A percentile compares a stretch with the other conserved stretches of the same genome.
phyloP scores from a whole-genome alignment of 805 yeast genomes.

The Starmerella scarabaei region DNA sequence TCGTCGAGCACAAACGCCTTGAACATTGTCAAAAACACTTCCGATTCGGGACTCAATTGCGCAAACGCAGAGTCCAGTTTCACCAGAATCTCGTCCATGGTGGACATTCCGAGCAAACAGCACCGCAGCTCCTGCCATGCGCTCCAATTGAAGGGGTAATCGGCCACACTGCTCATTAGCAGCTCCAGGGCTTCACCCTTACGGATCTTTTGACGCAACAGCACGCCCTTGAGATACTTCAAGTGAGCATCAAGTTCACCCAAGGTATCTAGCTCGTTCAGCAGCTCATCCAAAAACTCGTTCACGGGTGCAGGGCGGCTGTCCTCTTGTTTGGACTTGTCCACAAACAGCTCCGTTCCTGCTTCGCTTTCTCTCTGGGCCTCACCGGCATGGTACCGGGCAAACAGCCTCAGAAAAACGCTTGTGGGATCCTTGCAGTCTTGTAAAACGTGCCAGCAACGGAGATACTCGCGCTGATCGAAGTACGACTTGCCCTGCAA shows the following conservation, averaged over 20 bases:
- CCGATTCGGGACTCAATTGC: slow-evolving; percentile 6
- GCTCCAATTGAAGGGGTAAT: slow-evolving; percentile 84
- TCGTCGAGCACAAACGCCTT: slow-evolving; percentile 61
- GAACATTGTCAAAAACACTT: slow-evolving; percentile 41
- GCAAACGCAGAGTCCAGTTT: slow-evolving; percentile 4
- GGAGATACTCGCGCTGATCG: slow-evolving; percentile 70
- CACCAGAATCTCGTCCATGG: slow-evolving; percentile 4
- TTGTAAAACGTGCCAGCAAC: slow-evolving; percentile 49
- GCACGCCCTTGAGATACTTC: slow-evolving; percentile 57
- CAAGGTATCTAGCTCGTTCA: slow-evolving; percentile 32
- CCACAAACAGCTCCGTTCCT: slow-evolving; percentile 44
- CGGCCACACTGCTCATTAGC: slow-evolving; percentile 46
- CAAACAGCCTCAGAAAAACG: slow-evolving; percentile 51
- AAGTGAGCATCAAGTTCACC: slow-evolving; percentile 38
- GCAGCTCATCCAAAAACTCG: slow-evolving; percentile 26
- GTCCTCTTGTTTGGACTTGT: slow-evolving; percentile 21
- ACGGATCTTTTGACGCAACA: slow-evolving; percentile 50
- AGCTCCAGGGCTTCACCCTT: slow-evolving; percentile 45
- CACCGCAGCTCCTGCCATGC: slow-evolving; percentile 74
- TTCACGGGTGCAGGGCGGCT: slow-evolving; percentile 21
- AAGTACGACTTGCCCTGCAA: slow-evolving; percentile 60
- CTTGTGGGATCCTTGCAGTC: slow-evolving; percentile 28
- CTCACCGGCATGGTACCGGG: slow-evolving; percentile 64
- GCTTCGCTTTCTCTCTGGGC: slow-evolving; percentile 55
- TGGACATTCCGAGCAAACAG: slow-evolving; percentile 33